Base-by-base conservation (phyloP, 768 basidiomycete genomes). In the Lactarius hatsudake region DNA sequence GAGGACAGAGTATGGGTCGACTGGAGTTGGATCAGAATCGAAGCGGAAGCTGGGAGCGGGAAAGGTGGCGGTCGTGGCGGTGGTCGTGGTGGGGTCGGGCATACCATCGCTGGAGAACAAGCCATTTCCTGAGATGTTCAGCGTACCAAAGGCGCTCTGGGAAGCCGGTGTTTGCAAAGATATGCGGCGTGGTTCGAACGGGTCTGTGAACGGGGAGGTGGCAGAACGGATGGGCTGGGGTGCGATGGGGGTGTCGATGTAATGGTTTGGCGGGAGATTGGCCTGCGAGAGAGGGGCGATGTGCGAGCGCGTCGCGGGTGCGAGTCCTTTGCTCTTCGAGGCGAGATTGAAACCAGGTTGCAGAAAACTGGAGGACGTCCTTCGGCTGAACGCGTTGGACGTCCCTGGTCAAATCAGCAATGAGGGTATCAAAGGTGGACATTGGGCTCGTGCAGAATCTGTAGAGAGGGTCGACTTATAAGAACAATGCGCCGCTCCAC, bases 311-410 rank as follows among this genome's bases (percentile, higher is more conserved):
- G 79, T 91, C 87, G 70, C 93, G 83, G 28, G 84, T 86, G 69
- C 89, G 84, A 54, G 85, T 82, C 64, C 94, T 84, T 74, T 96
- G 94, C 74, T 94, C 91, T 70, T 94, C 90, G 59, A 96, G 82
- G 63, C 92, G 86, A 68, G 84, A 83, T 75, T 95, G 91, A 78
- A 98, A 98, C 95, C 95, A 98, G 73, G 88, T 94, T 57, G 96
- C 88, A 73, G 90, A 93, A 77, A 90, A 94, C 78, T 98, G 96
- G 56, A 97, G 87, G 5, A 89, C 86, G 74, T 98, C 96, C 72
- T 86, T 87, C 26, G 96, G 95, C 76, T 94, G 92, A 5, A 86
- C 92, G 70, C 91, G 89, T 53, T 91, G 83, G 53, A 86, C 86
- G 76, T 96, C 96, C 75, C 93, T 87, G 71, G 91, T 89, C 63